Conservation (phyloP, 345 rosid genomes). For the Populus euphratica region DNA sequence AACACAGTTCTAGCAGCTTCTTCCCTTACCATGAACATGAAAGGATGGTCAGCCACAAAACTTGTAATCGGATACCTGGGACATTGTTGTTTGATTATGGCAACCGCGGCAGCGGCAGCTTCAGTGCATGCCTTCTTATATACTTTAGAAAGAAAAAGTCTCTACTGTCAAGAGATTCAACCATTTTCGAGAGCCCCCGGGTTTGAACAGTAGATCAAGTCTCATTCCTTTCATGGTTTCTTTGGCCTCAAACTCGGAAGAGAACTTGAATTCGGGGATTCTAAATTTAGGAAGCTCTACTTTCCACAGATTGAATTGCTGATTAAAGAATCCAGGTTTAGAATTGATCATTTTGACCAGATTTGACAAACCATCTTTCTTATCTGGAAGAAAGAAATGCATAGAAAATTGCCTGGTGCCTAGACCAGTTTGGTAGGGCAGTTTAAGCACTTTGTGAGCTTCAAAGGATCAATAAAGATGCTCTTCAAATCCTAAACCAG, state of each 20-base stretch:
- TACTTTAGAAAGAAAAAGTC: conserved; percentile 12
- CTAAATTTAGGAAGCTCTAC: conserved; percentile 12
- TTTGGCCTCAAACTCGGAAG: conserved; percentile 28
- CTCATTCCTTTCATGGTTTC: conserved; percentile 19
- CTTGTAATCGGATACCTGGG: background rate
- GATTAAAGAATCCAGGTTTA: conserved; percentile 13
- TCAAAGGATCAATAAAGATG: conserved; percentile 12
- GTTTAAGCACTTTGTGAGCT: conserved; percentile 10
- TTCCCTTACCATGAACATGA: conserved; percentile 25
- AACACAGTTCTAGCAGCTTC: conserved; percentile 3
- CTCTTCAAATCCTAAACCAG: background rate
- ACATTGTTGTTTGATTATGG: background rate
- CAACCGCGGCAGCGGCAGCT: conserved; percentile 22
- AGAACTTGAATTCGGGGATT: conserved; percentile 28
- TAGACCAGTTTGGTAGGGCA: conserved; percentile 24
- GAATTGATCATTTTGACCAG: conserved; percentile 13
- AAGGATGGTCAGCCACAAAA: conserved; percentile 30
- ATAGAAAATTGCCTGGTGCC: conserved; percentile 19
- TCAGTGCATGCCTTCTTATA: conserved; percentile 31
- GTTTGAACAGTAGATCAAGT: conserved; percentile 14
- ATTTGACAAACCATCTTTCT: conserved; percentile 8
- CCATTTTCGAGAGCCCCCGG: conserved; percentile 21
- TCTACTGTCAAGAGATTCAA: background rate
- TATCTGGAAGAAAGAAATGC: conserved; percentile 28
- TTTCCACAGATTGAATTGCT: background rate